Base-by-base conservation (phyloP, 1,139 yeast species). In the Hyphopichia buzzinii region DNA sequence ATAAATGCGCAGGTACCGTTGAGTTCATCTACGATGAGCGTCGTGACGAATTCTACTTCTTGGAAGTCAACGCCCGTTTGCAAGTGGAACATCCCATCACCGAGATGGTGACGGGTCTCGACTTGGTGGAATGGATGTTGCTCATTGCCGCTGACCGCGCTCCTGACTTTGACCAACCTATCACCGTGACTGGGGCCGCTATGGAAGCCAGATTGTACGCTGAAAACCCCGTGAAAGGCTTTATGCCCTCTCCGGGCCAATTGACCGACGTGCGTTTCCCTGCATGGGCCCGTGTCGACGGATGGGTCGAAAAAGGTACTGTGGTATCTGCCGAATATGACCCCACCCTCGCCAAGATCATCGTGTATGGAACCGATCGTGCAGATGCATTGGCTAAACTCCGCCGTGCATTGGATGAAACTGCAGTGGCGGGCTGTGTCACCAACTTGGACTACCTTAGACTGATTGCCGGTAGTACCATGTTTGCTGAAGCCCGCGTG, bases 61-160 rank as follows among this genome's bases (percentile, higher is more conserved):
- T 92, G 54, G 98, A 92, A 63, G 97, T 92, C 50, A 92, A 92
- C 59, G 95, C 98, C 8, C 81, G 98, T 60, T 75, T 92, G 48
- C 98, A 92, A 65, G 98, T 92, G 33, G 98, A 92, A 65, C 97
- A 92, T 61, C 97, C 97, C 30, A 84, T 92, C 50, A 92, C 98
- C 22, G 98, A 92, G 65, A 75, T 82, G 80, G 95, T 87, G 22
- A 88, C 97, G 19, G 97, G 97, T 3, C 66, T 89, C 37, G 98
- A 92, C 60, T 72, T 92, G 48, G 97, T 92, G 17, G 97, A 92
- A 62, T 87, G 96, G 96, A 90, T 92, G 97, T 68, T 92, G 46
- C 72, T 73, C 50, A 84, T 90, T 58, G 97, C 97, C 26, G 96
- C 95, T 26, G 90, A 87, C 54, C 74, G 75, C 48, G 83, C 97